Evolutionary conservation across 164 flowering plant species (phyloP).

Genomic region (Tetracentron sinense): DNA sequence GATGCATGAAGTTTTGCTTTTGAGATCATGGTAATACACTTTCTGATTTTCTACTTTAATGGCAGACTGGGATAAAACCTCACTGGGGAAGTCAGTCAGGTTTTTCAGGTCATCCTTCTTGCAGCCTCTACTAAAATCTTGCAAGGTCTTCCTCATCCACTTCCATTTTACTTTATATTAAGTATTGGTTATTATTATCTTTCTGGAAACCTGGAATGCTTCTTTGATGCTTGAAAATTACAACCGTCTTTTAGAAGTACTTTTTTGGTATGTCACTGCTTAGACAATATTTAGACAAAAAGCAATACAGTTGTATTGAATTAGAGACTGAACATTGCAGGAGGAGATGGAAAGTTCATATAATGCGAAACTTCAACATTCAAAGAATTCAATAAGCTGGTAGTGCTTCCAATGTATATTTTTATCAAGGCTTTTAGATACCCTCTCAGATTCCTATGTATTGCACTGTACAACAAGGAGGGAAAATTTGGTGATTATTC

Average conservation of each 20-base stretch:
- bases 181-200: background rate
- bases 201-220: background rate
- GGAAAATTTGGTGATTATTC: background rate
- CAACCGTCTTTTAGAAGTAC: too few relatives aligned
- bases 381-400: conserved; percentile 69
- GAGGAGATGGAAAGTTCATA: conserved; percentile 75
- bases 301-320: background rate
- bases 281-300: background rate
- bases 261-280: too few relatives aligned
- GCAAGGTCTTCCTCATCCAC: conserved; percentile 56
- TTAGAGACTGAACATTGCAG: conserved; percentile 37
- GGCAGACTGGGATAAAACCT: conserved; percentile 70
- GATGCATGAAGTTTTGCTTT: background rate
- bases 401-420: conserved; percentile 20
- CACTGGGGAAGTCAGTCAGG: conserved; percentile 63
- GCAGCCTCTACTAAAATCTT: conserved; percentile 83
- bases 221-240: background rate
- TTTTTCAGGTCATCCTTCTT: conserved; percentile 79
- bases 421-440: background rate
- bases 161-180: background rate
- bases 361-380: conserved; percentile 51
- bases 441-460: background rate
- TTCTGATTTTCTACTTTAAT: conserved; percentile 9
- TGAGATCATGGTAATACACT: too few relatives aligned
- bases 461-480: background rate